phyloP scores from a whole-genome alignment of 139 green algal species.

The Astrephomene gubernaculifera region DNA sequence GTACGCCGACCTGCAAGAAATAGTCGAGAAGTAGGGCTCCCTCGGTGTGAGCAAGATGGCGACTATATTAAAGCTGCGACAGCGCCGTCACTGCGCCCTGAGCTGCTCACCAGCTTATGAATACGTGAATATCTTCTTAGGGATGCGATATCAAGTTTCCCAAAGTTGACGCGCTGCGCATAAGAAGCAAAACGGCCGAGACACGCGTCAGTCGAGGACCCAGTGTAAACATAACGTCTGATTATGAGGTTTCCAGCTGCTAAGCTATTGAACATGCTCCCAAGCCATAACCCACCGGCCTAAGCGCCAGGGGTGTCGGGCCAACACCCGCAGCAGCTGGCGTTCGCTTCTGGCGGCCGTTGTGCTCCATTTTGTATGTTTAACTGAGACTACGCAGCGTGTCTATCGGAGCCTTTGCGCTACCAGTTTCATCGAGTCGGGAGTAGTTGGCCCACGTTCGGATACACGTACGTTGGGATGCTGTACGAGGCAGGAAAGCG shows the following conservation, averaged over 20 bases:
- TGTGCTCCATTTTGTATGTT: background rate
- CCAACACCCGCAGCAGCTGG: background rate
- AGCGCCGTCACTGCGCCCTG: too few relatives aligned
- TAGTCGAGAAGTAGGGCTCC: background rate
- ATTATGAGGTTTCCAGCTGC: too few relatives aligned
- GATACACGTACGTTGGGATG: too few relatives aligned
- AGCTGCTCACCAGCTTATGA: slow-evolving; percentile 35
- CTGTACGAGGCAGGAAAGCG: background rate
- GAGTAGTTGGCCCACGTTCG: background rate
- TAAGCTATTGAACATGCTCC: too few relatives aligned
- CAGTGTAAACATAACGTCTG: too few relatives aligned
- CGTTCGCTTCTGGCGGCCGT: slow-evolving; percentile 25
- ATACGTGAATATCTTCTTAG: slow-evolving; percentile 39
- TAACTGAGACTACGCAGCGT: background rate
- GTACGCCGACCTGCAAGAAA: background rate
- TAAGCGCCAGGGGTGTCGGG: background rate
- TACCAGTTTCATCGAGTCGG: background rate
- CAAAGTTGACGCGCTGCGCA: slow-evolving; percentile 37
- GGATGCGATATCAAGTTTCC: slow-evolving; percentile 30
- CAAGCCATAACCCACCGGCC: too few relatives aligned
- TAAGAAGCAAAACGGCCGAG: too few relatives aligned
- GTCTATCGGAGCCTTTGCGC: background rate
- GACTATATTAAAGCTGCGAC: background rate
- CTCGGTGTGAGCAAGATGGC: too few relatives aligned
- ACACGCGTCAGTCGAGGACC: too few relatives aligned